Conservation (phyloP, 2,329 filamentous ascomycete genomes). For the Cytospora piceicola region DNA sequence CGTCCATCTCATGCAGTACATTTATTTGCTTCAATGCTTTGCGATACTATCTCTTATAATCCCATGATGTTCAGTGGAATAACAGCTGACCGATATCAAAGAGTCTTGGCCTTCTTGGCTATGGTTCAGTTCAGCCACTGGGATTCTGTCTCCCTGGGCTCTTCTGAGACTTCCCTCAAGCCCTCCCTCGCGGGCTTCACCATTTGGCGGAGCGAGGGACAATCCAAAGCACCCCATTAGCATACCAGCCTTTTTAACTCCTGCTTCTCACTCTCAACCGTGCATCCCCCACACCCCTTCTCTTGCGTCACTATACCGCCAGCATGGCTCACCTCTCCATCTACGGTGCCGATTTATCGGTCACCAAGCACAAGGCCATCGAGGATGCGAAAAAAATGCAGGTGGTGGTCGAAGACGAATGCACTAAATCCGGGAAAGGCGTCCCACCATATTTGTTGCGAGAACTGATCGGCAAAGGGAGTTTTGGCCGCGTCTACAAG, state of each 20-base stretch:
- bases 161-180: conserved; percentile 5
- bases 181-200: conserved; percentile 15
- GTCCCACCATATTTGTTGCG: conserved; percentile 69
- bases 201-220: neutral
- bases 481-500: conserved; percentile 76
- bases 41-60: neutral
- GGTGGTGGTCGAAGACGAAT: conserved; percentile 63
- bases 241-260: neutral
- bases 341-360: conserved; percentile 47
- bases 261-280: neutral
- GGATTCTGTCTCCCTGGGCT: neutral
- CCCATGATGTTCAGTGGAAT: neutral
- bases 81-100: neutral
- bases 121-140: neutral
- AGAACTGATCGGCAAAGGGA: conserved; percentile 76
- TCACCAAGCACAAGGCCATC: conserved; percentile 62
- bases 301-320: neutral
- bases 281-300: neutral
- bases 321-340: conserved; percentile 49
- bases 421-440: conserved; percentile 61
- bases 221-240: neutral
- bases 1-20: neutral
- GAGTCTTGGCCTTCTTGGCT: neutral
- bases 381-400: conserved; percentile 75
- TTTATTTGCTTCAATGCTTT: neutral